Evolutionary conservation across 2,329 filamentous ascomycete species (phyloP).

Genomic region (Diaporthe destruens): DNA sequence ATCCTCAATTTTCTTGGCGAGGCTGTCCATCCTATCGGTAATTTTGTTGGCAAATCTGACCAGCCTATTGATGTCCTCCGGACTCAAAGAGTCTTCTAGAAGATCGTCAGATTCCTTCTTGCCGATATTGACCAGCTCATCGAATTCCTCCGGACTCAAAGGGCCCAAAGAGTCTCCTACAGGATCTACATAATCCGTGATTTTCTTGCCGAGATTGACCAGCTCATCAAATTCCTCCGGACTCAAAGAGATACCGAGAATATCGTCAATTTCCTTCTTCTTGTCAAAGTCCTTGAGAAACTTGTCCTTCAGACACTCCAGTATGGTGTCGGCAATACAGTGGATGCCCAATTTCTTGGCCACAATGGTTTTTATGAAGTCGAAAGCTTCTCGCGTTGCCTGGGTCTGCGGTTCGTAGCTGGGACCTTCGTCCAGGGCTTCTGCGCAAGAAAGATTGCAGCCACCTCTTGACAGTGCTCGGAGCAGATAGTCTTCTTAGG

Average conservation of each 20-base stretch:
- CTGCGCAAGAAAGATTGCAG: too few relatives aligned
- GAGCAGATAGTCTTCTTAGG: too few relatives aligned
- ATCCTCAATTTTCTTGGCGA: background rate
- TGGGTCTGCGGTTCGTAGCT: too few relatives aligned
- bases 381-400: too few relatives aligned
- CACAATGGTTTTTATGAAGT: too few relatives aligned
- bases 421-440: too few relatives aligned
- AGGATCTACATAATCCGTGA: too few relatives aligned
- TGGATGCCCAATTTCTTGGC: conserved; percentile 91
- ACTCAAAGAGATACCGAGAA: conserved; percentile 84
- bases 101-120: background rate
- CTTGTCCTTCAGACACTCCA: conserved; percentile 95
- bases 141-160: too few relatives aligned
- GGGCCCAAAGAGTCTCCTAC: too few relatives aligned
- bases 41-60: background rate
- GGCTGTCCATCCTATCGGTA: background rate
- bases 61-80: background rate
- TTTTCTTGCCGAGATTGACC: too few relatives aligned
- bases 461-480: too few relatives aligned
- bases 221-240: conserved; percentile 86
- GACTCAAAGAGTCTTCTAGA: background rate
- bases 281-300: conserved; percentile 97
- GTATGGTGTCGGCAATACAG: conserved; percentile 91
- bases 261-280: conserved; percentile 96
- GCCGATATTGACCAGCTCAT: too few relatives aligned